Percentiles rank a stretch among this genome's conserved stretches.
Evolutionary conservation across 495 filamentous ascomycete genomes (phyloP).

Genomic region (Physcia stellaris): DNA sequence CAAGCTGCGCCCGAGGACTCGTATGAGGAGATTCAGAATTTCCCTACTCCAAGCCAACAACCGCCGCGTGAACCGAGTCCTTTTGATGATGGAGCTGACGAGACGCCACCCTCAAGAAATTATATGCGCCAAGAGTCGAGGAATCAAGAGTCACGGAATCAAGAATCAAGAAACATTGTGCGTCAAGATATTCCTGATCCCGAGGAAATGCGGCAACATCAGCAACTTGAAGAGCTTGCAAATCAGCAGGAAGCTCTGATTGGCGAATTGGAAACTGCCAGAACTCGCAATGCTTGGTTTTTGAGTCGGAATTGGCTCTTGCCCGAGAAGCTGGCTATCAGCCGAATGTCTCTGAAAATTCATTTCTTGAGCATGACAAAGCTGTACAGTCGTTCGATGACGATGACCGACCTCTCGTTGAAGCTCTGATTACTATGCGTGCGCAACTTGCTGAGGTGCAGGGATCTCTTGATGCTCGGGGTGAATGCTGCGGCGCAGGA

Average conservation of each 20-base stretch:
- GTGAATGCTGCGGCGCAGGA: constrained; percentile 69
- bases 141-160: neutral
- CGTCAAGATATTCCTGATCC: no score
- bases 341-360: constrained; percentile 55
- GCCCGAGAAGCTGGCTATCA: constrained; percentile 80
- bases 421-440: constrained; percentile 84
- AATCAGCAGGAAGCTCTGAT: constrained; percentile 26
- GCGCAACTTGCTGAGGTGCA: constrained; percentile 75
- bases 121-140: neutral
- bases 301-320: constrained; percentile 77
- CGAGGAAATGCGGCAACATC: no score
- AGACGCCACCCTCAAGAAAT: neutral
- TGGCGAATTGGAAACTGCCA: constrained; percentile 70
- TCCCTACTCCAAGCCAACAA: constrained; percentile 6
- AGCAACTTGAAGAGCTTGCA: constrained; percentile 13
- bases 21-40: constrained; percentile 8
- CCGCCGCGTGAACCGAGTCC: constrained; percentile 10
- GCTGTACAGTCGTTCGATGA: constrained; percentile 67
- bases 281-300: constrained; percentile 88
- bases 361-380: constrained; percentile 56
- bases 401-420: constrained; percentile 81
- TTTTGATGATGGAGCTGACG: constrained; percentile 7
- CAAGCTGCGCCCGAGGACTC: constrained; percentile 15
- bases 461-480: constrained; percentile 68
- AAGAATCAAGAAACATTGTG: no score